These are phyloP conservation scores for Ballota nigra DNA, from an alignment of 257 asterid genomes.

Conservation along the genomic window DNA sequence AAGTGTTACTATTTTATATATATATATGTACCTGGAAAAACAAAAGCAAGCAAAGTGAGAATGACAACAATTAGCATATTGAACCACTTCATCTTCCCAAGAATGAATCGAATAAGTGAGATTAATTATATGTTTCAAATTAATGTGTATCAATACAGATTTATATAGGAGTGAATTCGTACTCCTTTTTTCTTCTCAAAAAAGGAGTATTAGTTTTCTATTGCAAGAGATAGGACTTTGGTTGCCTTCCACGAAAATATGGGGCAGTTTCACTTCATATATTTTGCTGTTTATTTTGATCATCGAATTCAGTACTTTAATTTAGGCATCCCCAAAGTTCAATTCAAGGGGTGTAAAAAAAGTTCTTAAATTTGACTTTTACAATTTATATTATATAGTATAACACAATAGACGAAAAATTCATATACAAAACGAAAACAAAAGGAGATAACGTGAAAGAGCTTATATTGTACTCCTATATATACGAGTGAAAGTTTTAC, in stretches of 20 bases:
- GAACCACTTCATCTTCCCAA: neutral
- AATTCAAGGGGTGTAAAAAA: too few species aligned
- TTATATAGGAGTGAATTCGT: neutral
- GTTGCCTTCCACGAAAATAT: neutral
- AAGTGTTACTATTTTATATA: neutral
- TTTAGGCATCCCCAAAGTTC: too few species aligned
- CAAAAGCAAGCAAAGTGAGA: neutral
- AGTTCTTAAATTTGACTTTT: too few species aligned
- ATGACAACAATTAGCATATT: neutral
- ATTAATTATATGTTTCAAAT: neutral
- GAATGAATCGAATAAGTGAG: neutral
- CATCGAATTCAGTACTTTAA: neutral
- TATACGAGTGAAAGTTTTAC: too few species aligned
- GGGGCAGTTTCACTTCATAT: neutral
- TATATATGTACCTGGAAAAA: neutral
- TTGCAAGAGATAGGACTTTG: too few species aligned
- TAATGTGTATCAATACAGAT: neutral
- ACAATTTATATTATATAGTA: too few species aligned
- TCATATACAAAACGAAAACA: too few species aligned
- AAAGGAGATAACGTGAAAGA: too few species aligned
- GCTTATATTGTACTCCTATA: too few species aligned
- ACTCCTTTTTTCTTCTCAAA: neutral
- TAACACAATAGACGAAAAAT: too few species aligned
- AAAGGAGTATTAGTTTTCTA: too few species aligned
- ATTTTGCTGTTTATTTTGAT: neutral